Evolutionary conservation across 805 yeast genomes (phyloP), one percentile per base, ranked within the genome.

Genomic region (Hanseniaspora vineae): DNA sequence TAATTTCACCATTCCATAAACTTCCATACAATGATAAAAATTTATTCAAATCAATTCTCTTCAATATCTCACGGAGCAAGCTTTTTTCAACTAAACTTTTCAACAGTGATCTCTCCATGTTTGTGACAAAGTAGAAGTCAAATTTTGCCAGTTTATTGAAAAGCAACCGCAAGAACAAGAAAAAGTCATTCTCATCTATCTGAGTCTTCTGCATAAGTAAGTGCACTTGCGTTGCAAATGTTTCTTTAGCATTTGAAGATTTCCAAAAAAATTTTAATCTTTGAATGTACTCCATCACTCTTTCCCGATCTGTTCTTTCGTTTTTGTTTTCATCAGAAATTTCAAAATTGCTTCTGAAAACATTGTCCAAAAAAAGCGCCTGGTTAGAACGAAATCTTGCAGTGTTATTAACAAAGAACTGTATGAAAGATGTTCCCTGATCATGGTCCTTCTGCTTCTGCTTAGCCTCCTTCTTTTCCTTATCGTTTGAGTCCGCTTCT

Each of bases 241-340:
- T 14, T 5, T 15, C 40, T 17, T 37, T 37, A 6, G 17, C 17
- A 3, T 3, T 37, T 5, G 5, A 17, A 10, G 17, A n/a, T 18
- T 37, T 37, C 40, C 40, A 37, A 10, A 10, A 18, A n/a, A 12
- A 15, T 42, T 42, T 32, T 31, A 33, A 42, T 2, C 9, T 13
- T 33, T 32, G 31, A n/a, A 13, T 17, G 12, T n/a, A 42, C 42
- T 45, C 49, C 18, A 12, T 15, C 15, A 23, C 32, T 14, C 29
- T 18, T 15, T 44, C 39, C 31, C 42, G 42, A 23, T 46, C 43
- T 13, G 32, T 13, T 42, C 42, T 45, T 12, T 45, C 49, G 17
- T 10, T 19, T 17, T 23, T 15, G 44, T 31, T 37, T 13, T 23
- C 31, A 12, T 37, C 20, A 9, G n/a, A 12, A 9, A 13, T 17